Evolutionary conservation across 371 early-diverging fungal species (phyloP).

Genomic region (Choanephora cucurbitarum): DNA sequence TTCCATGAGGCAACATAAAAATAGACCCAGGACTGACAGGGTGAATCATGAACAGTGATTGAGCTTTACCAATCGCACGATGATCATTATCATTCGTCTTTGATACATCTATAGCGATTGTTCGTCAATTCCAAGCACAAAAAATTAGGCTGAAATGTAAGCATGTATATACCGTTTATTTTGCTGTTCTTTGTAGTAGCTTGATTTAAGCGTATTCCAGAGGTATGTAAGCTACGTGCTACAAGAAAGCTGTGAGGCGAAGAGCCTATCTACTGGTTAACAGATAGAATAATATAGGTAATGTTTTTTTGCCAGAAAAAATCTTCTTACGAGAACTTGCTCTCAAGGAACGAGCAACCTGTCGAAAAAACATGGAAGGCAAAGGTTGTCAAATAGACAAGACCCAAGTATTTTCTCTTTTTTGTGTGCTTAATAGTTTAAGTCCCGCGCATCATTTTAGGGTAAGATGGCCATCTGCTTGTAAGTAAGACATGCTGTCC

Average conservation of each 20-base stretch:
- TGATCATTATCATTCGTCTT: conserved; percentile 76
- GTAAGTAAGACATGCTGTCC: too few species aligned
- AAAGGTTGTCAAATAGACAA: background rate
- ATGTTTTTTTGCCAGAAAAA: background rate
- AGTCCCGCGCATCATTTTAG: too few species aligned
- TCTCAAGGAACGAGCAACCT: conserved; percentile 7
- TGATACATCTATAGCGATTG: conserved; percentile 18
- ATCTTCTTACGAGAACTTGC: conserved; percentile 12
- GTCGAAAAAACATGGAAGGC: conserved; percentile 13
- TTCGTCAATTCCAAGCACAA: background rate
- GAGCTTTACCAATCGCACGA: conserved; percentile 89
- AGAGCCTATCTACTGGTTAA: background rate
- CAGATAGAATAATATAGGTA: background rate
- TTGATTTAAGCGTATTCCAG: conserved; percentile 8
- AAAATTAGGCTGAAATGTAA: too few species aligned
- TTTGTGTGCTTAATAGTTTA: too few species aligned
- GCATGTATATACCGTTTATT: conserved; percentile 14
- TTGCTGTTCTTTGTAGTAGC: conserved; percentile 2
- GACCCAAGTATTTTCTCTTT: too few species aligned
- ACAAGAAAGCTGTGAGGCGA: conserved; percentile 3
- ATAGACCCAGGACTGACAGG: conserved; percentile 89
- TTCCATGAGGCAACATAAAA: conserved; percentile 95
- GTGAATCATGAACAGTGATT: conserved; percentile 75
- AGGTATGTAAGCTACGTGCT: conserved; percentile 9
- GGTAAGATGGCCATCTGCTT: too few species aligned